phyloP scores from a whole-genome alignment of 2,329 filamentous ascomycete species.

The Colletotrichum theobromicola region DNA sequence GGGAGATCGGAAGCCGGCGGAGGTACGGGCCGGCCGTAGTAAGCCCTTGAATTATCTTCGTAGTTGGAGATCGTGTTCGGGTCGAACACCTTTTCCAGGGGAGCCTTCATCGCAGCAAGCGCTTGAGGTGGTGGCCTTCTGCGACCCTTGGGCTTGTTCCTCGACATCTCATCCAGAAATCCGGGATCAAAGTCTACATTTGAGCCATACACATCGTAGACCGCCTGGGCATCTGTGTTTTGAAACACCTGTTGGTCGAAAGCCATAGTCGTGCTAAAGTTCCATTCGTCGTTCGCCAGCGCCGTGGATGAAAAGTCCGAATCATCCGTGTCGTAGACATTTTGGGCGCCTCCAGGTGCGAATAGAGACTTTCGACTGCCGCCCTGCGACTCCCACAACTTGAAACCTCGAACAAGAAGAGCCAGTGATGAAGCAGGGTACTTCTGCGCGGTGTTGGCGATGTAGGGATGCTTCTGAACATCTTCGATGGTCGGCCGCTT shows the following conservation, averaged over 20 bases:
- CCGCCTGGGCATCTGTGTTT: slow-evolving; percentile 59
- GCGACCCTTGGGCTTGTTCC: slow-evolving; percentile 54
- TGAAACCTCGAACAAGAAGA: slow-evolving; percentile 73
- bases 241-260: slow-evolving; percentile 65
- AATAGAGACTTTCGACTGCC: slow-evolving; percentile 73
- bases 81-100: slow-evolving; percentile 70
- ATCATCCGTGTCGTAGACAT: slow-evolving; percentile 38
- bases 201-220: slow-evolving; percentile 66
- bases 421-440: slow-evolving; percentile 70
- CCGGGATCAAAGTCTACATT: slow-evolving; percentile 58
- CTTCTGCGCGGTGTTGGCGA: slow-evolving; percentile 64
- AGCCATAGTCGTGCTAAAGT: slow-evolving; percentile 69
- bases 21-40: slow-evolving; percentile 57
- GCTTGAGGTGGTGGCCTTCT: slow-evolving; percentile 63
- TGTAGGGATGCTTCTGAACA: slow-evolving; percentile 73
- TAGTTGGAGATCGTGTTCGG: slow-evolving; percentile 70
- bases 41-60: slow-evolving; percentile 65
- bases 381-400: slow-evolving; percentile 76
- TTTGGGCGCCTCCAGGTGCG: slow-evolving; percentile 62
- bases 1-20: slow-evolving; percentile 61
- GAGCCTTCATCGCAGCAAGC: slow-evolving; percentile 61
- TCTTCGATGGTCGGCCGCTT: slow-evolving; percentile 73
- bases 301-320: slow-evolving; percentile 48
- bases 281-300: slow-evolving; percentile 66
- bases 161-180: slow-evolving; percentile 52